Evolutionary conservation across 1,284 basidiomycete genomes (phyloP), one percentile per base, ranked within the genome.

Genomic region (Coniferiporia weirii): DNA sequence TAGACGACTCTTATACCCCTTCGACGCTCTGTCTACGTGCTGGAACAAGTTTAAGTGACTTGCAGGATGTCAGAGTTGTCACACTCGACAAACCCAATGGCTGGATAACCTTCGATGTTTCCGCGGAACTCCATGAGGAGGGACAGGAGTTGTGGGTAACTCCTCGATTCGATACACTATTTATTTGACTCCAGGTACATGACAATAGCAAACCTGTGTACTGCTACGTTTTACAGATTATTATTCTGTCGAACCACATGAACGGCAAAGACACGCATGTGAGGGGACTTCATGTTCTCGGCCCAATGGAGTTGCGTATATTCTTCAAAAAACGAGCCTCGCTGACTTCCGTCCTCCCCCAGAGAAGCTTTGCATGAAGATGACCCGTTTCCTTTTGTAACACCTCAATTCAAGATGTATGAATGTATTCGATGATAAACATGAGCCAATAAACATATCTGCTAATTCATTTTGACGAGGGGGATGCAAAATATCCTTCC

Each of bases 181-280:
- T 64, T 45, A 10, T 34, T 32, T 6, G 20, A 10, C 19, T 47
- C 35, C 56, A 38, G 35, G 27, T 27, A 20, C n/a, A 36, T n/a
- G 47, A 56, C 35, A 15, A 12, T 66, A 96, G 94, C 60, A 90
- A 89, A 68, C 87, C 93, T 0, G 82, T 98, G 10, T 85, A 90
- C 64, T 91, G 92, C 1, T 95, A 96, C 70, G 83, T 97, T 10
- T 73, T 99, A 4, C 95, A 98, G 68, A 80, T 99, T 35, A 87
- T 95, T 61, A 84, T 99, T 56, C 78, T 95, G 19, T 87, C 91
- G 19, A 99, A 99, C 69, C 95, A 99, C 69, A 89, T 97, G 81
- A 98, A 96, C 66, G 97, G 97, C 3, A 99, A 99, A 71, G 97
- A 99, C 73, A 99, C 97, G 8, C 97, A 99, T 73, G 90, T 99